These are phyloP conservation scores for Daldinia vernicosa DNA, from an alignment of 495 filamentous ascomycete genomes.

Conservation along the genomic window DNA sequence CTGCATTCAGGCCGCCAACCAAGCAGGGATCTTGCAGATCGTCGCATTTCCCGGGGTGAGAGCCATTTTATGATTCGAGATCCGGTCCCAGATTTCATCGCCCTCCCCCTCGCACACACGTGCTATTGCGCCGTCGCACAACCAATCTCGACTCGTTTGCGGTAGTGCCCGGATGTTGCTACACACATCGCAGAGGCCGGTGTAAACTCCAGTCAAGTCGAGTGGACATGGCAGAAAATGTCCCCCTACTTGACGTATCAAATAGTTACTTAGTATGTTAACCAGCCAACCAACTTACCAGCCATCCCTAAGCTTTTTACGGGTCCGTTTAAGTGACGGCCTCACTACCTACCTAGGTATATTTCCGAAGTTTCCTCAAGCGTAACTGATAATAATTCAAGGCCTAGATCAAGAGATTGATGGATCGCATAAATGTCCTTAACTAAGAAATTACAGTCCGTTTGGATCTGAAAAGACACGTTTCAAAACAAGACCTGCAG, in stretches of 20 bases:
- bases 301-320: no score
- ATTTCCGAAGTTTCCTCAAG: no score
- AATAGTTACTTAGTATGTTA: not conserved
- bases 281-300: not conserved
- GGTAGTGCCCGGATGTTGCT: slow-evolving; percentile 33
- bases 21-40: slow-evolving; percentile 48
- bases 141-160: slow-evolving; percentile 44
- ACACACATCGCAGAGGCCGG: slow-evolving; percentile 11
- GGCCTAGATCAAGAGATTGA: slow-evolving; percentile 9
- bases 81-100: slow-evolving; percentile 41
- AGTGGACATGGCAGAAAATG: not conserved
- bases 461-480: slow-evolving; percentile 28
- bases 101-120: slow-evolving; percentile 40
- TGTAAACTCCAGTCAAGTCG: not conserved
- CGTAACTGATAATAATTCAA: not conserved
- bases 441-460: slow-evolving; percentile 17
- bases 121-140: slow-evolving; percentile 41
- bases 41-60: slow-evolving; percentile 47
- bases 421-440: not conserved
- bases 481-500: slow-evolving; percentile 38
- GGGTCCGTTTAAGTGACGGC: no score
- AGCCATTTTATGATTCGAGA: slow-evolving; percentile 44
- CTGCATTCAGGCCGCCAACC: slow-evolving; percentile 36
- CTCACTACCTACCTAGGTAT: not conserved
- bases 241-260: not conserved